Conservation (phyloP, 139 green algal genomes). For the Tetratostichococcus sp. region DNA sequence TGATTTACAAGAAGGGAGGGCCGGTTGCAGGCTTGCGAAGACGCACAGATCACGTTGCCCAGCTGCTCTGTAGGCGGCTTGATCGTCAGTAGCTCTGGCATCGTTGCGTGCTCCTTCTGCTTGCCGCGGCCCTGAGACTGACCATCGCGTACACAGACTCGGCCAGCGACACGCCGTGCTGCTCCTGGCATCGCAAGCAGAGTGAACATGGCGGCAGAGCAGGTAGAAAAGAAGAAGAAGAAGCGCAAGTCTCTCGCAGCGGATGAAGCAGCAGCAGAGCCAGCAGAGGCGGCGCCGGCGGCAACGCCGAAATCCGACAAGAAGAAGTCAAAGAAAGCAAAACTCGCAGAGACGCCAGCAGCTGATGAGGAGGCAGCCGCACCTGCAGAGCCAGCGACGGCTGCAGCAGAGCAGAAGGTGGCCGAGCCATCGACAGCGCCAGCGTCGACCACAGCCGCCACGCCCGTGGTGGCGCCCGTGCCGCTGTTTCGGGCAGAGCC, state of each 20-base stretch:
- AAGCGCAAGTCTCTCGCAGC: conserved; percentile 22
- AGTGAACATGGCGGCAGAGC: neutral
- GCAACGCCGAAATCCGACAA: neutral
- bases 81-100: too few relatives aligned
- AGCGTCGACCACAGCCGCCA: neutral
- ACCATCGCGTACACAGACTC: too few relatives aligned
- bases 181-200: too few relatives aligned
- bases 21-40: too few relatives aligned
- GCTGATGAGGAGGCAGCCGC: neutral
- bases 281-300: neutral
- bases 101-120: too few relatives aligned
- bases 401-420: neutral
- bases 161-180: too few relatives aligned
- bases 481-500: neutral
- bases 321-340: conserved; percentile 12
- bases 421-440: neutral
- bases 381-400: neutral
- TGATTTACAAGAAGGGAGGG: too few relatives aligned
- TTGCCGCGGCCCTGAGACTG: too few relatives aligned
- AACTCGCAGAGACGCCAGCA: neutral
- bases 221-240: conserved; percentile 36
- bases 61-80: too few relatives aligned
- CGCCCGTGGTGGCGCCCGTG: neutral
- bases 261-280: neutral
- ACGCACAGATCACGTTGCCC: too few relatives aligned